Base-by-base conservation (phyloP, 805 yeast species). In the Zygotorulaspora florentina region DNA sequence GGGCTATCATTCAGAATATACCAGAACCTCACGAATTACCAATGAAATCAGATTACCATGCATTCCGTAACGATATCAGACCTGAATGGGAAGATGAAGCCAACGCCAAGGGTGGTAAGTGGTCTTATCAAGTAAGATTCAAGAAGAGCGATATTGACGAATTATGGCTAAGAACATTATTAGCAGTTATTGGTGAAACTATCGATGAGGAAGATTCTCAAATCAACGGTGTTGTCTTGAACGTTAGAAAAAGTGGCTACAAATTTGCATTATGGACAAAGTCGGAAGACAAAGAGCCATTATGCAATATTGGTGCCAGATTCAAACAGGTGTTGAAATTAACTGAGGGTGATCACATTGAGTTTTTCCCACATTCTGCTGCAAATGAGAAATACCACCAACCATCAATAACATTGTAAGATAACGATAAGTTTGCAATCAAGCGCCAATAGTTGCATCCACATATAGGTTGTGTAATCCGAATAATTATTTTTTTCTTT, bases 61-160 rank as follows among this genome's bases (percentile, higher is more conserved):
- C 91, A 62, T 93, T 93, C 76, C 85, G 91, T 72, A 86, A 85
- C 65, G 96, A 89, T 47, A 81, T 93, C 61, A 85, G 87, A 69
- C 99, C 99, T 46, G 98, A 93, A 76, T 93, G 99, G 99, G 99
- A 93, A 76, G 98, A 93, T 69, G 75, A 72, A 44, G 79, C 80
- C 54, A 93, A 93, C 70, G 69, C 86, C 49, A 76, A 82, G 57
- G 99, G 99, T 65, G 99, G 99, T 63, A 88, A 87, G 72, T 93
- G 96, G 96, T 76, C 86, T 35, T 86, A 79, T 71, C 82, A 78
- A 69, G 81, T 85, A 70, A 83, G 75, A 66, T 76, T 79, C 51
- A 84, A 77, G 54, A 67, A 70, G 51, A 69, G 73, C 38, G 81
- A 80, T 51, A 82, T 88, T 65, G 91, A 90, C 67, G 95, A 89